Evolutionary conservation across 306 rosid species (phyloP), one percentile per base, ranked within the genome.

Genomic region (Betula pendula): DNA sequence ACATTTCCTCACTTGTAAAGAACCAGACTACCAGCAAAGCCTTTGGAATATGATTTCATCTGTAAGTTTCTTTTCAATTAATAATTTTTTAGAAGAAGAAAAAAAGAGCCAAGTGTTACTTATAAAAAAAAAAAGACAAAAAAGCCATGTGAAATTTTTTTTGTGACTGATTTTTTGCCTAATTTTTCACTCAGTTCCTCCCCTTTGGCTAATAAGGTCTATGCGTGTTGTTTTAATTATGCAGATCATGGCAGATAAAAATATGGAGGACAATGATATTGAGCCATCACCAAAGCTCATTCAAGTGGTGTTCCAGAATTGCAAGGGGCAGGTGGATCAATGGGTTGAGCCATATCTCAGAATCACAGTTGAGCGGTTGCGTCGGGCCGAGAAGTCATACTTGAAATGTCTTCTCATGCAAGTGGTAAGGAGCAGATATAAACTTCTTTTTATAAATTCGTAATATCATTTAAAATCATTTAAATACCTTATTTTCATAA

Each of bases 281-380:
- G 96, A 90, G 84, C 94, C 98, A 29, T 94, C 98, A 60, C 98
- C 98, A 19, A 94, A 94, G 88, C 96, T 94, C 85, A 85, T 94
- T 76, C 97, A 92, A 89, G 98, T 94, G 53, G 82, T 94, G 83
- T 92, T 94, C 76, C 98, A 92, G 86, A 92, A 94, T 70, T 94
- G 98, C 77, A 88, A 82, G 83, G 97, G 96, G 77, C 98, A 90
- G 81, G 96, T 92, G 83, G 98, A 94, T 85, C 96, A 88, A 19
- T 94, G 98, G 98, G 92, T 94, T 79, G 98, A 92, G 75, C 97
- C 95, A 27, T 94, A 94, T 81, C 89, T 94, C 69, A 90, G 92
- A 81, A 75, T 89, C 70, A 85, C 97, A 1, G 70, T 66, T 38
- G 70, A 94, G 75, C 90, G 98, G 31, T 78, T 94, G 82, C 92